A percentile compares a stretch with the other conserved stretches of the same genome.
Conservation (phyloP, 805 yeast species). For the Brettanomyces bruxellensis region DNA sequence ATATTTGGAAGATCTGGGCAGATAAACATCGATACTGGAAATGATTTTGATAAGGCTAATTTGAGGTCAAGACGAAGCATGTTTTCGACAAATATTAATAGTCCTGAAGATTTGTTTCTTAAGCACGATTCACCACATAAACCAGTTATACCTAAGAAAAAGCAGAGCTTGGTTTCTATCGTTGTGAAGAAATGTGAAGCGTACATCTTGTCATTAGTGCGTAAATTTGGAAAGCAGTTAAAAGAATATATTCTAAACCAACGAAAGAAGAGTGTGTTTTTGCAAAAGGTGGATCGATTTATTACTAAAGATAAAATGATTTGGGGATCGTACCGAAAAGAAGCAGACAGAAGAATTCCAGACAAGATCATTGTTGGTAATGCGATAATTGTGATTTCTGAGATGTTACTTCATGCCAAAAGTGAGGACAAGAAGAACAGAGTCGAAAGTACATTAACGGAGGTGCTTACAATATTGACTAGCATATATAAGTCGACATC, state of each 20-base stretch:
- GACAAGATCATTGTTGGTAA: constrained; percentile 52
- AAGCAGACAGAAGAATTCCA: constrained; percentile 52
- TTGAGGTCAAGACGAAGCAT: neutral
- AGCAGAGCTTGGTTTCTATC: neutral
- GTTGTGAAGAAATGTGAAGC: neutral
- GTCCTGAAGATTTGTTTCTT: constrained; percentile 8
- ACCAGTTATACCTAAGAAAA: neutral
- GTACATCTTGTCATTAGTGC: neutral
- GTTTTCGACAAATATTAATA: neutral
- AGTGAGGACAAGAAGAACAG: constrained; percentile 54
- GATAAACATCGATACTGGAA: neutral
- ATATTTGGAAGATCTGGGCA: constrained; percentile 6
- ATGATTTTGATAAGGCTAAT: neutral
- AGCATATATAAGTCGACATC: constrained; percentile 48
- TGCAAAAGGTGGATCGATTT: neutral
- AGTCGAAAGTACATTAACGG: constrained; percentile 47
- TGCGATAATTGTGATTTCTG: constrained; percentile 51
- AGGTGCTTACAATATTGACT: constrained; percentile 50
- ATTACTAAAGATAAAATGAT: constrained; percentile 12
- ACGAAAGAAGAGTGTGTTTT: neutral
- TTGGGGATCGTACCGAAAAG: constrained; percentile 34
- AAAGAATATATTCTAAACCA: neutral
- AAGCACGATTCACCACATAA: neutral
- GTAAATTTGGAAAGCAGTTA: neutral
- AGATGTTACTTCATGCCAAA: constrained; percentile 49